phyloP scores from a whole-genome alignment of 345 rosid species.

The Brassica napus region DNA sequence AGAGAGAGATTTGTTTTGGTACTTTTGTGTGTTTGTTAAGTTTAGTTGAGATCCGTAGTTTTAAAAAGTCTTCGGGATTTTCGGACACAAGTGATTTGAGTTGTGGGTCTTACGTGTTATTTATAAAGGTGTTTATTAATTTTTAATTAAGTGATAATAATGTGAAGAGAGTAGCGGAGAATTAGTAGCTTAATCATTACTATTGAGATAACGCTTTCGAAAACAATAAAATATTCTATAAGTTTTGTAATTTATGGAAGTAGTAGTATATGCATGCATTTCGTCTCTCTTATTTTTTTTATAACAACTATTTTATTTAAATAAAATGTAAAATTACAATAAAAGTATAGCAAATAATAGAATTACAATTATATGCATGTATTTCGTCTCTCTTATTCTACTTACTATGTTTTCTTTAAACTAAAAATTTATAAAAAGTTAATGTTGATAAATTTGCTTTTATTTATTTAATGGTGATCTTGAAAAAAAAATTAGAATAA shows the following conservation, averaged over 20 bases:
- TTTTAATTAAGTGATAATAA: slow-evolving; percentile 18
- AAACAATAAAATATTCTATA: not conserved
- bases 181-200: not conserved
- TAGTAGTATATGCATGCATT: too few relatives aligned
- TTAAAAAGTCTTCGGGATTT: not conserved
- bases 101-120: slow-evolving; percentile 32
- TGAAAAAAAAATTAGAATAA: not conserved
- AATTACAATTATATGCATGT: too few relatives aligned
- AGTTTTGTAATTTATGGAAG: too few relatives aligned
- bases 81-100: slow-evolving; percentile 17
- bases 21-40: not conserved
- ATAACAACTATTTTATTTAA: too few relatives aligned
- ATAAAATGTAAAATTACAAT: too few relatives aligned
- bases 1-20: not conserved
- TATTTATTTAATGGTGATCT: not conserved
- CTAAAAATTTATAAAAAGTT: too few relatives aligned
- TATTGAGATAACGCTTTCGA: slow-evolving; percentile 2
- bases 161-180: slow-evolving; percentile 21
- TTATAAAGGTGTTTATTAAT: not conserved
- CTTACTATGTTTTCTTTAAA: too few relatives aligned
- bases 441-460: not conserved
- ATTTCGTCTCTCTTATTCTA: too few relatives aligned
- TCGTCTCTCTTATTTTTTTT: too few relatives aligned
- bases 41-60: not conserved
- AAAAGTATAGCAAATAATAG: too few relatives aligned